Base-by-base conservation (phyloP, 1,284 basidiomycete genomes). In the Paramarasmius palmivorus region DNA sequence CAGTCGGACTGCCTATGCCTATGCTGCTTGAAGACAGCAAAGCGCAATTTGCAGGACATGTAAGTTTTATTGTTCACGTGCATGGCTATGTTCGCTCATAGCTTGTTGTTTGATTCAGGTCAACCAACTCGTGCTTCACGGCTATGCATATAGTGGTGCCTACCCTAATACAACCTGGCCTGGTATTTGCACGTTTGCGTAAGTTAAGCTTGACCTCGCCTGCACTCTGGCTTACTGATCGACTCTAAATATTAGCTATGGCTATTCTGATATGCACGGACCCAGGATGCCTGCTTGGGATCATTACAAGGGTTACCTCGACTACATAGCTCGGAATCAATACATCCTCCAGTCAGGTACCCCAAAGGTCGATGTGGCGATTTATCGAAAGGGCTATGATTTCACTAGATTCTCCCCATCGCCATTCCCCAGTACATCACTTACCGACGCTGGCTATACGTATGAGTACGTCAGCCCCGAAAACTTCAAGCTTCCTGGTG, bases 391-490 rank as follows among this genome's bases (percentile, higher is more conserved):
- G 25, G 59, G 41, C 22, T 61, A 61, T 39, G 39, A 61, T 46
- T 40, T 58, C 40, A 38, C 35, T 41, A 49, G 42, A 48, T 47
- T 39, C 5, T 17, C 38, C 4, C 25, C 51, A n/a, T 52, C 52
- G 15, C 59, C 57, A 23, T 61, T 58, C 38, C 48, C 39, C 10
- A 52, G 57, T 20, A 45, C 46, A 22, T 61, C 59, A 6, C 41
- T 58, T 7, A 53, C 57, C 5, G 48, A 42, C 34, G 54, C 53
- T 7, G 59, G 59, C 7, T 61, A 55, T 34, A 54, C 59, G 3
- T 61, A 58, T 26, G 59, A 61, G n/a, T 61, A 61, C 32, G 57
- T 58, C 45, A 61, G 59, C 29, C 57, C 57, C 9, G 59, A 61
- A 32, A 61, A 61, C 39, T 29, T 61, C 22, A 57, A 58, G 35